Evolutionary conservation across 495 filamentous ascomycete genomes (phyloP), one percentile per base, ranked within the genome.

Genomic region (Penicillium manginii): DNA sequence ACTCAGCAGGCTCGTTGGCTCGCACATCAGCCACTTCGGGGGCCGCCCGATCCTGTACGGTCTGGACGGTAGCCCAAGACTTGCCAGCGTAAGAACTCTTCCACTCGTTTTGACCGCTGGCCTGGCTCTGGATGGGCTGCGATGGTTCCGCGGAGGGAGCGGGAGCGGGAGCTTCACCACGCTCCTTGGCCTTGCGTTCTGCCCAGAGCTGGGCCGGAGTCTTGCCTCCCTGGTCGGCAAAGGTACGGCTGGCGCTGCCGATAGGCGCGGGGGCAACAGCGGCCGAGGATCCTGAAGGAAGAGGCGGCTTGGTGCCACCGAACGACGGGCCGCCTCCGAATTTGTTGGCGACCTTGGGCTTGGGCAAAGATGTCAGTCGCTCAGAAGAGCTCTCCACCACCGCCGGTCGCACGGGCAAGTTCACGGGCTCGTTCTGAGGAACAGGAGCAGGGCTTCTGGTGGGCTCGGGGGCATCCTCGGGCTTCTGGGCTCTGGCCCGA

Each of bases 141-240:
- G 86, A 80, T 17, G 86, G 73, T 39, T 75, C 67, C 3, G 76
- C 67, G 22, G 74, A 68, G 17, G 40, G 40, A 0, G 72, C 64
- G 14, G 70, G 58, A 14, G 65, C 43, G n/a, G 77, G 46, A 32
- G 72, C 78, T 46, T 77, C 32, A 70, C 86, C 89, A 18, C 87
- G 81, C 66, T 96, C 89, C 52, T 85, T 84, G 22, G 89, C 91
- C 77, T 97, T 98, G 73, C 90, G 96, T 75, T 99, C 94, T 0
- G 93, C 93, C 94, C 94, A 99, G 17, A 96, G 71, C 69, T 99
- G 94, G 21, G 96, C 92, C 17, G 94, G 94, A 6, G 94, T 97
- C 77, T 98, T 99, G 47, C 92, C 93, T 56, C 90, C 93, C 73
- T 96, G 80, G 57, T 97, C 91, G 3, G 94, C 93, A 80, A 96